Evolutionary conservation across 495 filamentous ascomycete genomes (phyloP).

Genomic region (Penicillium ochrochloron): DNA sequence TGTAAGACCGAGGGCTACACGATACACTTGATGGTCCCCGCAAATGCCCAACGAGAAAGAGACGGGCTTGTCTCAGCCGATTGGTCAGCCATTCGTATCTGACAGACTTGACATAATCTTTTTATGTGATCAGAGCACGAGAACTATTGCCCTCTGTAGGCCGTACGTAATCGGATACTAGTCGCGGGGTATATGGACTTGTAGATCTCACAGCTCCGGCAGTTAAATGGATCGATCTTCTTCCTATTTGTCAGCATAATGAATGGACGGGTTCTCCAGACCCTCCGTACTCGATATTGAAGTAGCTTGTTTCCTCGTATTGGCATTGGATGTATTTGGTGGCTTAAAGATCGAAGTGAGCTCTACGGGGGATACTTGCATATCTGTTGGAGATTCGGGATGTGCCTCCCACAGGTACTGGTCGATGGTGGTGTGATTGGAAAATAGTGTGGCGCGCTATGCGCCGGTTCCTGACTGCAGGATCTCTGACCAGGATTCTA

Average conservation of each 20-base stretch:
- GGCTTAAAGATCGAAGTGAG: constrained; percentile 18
- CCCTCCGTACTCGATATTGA: not conserved
- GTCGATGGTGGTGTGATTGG: not conserved
- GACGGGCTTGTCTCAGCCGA: not conserved
- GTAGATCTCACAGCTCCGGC: not conserved
- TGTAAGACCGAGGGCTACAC: not conserved
- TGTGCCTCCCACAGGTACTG: not conserved
- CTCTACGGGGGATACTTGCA: constrained; percentile 5
- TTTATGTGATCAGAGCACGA: not conserved
- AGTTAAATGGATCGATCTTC: not conserved
- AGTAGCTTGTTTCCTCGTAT: constrained; percentile 3
- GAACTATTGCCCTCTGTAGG: not conserved
- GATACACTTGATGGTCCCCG: not conserved
- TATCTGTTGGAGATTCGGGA: not conserved
- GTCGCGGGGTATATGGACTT: not conserved
- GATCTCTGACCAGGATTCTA: not conserved
- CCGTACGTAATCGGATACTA: not conserved
- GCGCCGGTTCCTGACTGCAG: constrained; percentile 9
- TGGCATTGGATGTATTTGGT: not conserved
- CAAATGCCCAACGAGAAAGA: not conserved
- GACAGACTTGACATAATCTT: not conserved
- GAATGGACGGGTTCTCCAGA: not conserved
- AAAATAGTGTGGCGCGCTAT: constrained; percentile 12
- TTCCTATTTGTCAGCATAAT: constrained; percentile 8
- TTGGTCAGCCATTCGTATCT: constrained; percentile 11